Evolutionary conservation across 805 yeast genomes (phyloP).

Genomic region (Yamadazyma akitaensis): DNA sequence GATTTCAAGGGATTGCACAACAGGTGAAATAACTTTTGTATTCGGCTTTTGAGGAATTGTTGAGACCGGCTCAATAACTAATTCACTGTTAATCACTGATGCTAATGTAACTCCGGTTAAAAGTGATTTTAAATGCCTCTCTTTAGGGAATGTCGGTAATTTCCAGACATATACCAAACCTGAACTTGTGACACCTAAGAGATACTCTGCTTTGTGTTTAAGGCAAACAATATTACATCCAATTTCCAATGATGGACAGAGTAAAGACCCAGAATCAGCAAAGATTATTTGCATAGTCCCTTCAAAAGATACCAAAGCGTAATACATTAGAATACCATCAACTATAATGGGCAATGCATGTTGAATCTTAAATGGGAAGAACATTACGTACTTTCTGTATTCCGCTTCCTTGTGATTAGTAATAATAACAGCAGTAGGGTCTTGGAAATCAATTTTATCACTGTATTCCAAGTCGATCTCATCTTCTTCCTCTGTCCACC

Average conservation of each 20-base stretch:
- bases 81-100: slow-evolving; percentile 42
- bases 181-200: slow-evolving; percentile 47
- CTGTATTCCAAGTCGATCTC: slow-evolving; percentile 29
- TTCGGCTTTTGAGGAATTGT: slow-evolving; percentile 6
- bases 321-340: slow-evolving; percentile 34
- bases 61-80: slow-evolving; percentile 13
- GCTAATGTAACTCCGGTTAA: slow-evolving; percentile 50
- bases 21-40: slow-evolving; percentile 13
- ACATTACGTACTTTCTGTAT: slow-evolving; percentile 32
- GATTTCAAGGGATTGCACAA: slow-evolving; percentile 28
- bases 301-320: slow-evolving; percentile 55
- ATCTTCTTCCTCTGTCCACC: slow-evolving; percentile 40
- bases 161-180: slow-evolving; percentile 54
- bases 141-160: slow-evolving; percentile 21
- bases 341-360: slow-evolving; percentile 42
- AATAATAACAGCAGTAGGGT: slow-evolving; percentile 45
- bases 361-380: slow-evolving; percentile 47
- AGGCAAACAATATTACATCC: slow-evolving; percentile 45
- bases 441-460: slow-evolving; percentile 43
- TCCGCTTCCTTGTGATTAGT: slow-evolving; percentile 33
- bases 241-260: slow-evolving; percentile 49
- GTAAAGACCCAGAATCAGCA: slow-evolving; percentile 42
- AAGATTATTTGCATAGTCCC: slow-evolving; percentile 51
- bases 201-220: slow-evolving; percentile 26
- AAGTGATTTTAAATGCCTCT: slow-evolving; percentile 23